phyloP scores from a whole-genome alignment of 2,329 filamentous ascomycete genomes.

The Apiospora kogelbergensis region DNA sequence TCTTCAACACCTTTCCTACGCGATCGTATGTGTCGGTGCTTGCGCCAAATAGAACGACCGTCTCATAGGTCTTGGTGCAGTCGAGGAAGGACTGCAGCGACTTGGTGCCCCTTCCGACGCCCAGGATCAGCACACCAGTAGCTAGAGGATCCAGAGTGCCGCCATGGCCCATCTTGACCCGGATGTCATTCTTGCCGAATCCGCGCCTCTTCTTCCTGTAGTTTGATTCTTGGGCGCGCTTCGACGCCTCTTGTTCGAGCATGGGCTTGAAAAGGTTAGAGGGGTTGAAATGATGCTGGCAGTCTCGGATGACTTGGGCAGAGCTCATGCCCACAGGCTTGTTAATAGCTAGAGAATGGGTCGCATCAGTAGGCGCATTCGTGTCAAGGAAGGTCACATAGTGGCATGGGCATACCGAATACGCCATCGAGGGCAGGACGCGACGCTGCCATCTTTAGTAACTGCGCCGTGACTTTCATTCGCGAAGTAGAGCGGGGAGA shows the following conservation, averaged over 20 bases:
- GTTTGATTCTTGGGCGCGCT: slow-evolving; percentile 55
- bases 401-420: slow-evolving; percentile 46
- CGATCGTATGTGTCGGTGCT: slow-evolving; percentile 92
- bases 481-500: slow-evolving; percentile 14
- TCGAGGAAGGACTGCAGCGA: slow-evolving; percentile 73
- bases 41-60: slow-evolving; percentile 84
- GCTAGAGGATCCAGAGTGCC: slow-evolving; percentile 94
- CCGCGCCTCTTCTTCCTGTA: slow-evolving; percentile 60
- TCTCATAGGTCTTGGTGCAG: slow-evolving; percentile 93
- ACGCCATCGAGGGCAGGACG: slow-evolving; percentile 53
- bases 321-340: slow-evolving; percentile 88
- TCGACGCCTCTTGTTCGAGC: slow-evolving; percentile 62
- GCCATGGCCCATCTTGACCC: slow-evolving; percentile 94
- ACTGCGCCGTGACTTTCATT: slow-evolving; percentile 30
- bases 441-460: slow-evolving; percentile 53
- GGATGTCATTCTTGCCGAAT: slow-evolving; percentile 56
- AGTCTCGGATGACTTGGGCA: slow-evolving; percentile 84
- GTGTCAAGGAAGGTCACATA: neutral
- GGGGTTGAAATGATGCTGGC: slow-evolving; percentile 80
- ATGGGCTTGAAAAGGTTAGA: slow-evolving; percentile 79
- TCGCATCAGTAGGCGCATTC: slow-evolving; percentile 6
- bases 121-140: slow-evolving; percentile 87
- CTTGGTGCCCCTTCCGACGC: slow-evolving; percentile 87
- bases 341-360: slow-evolving; percentile 69
- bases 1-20: slow-evolving; percentile 77